These are phyloP conservation scores for Vicia sativa DNA, from an alignment of 306 rosid genomes.

Conservation along the genomic window DNA sequence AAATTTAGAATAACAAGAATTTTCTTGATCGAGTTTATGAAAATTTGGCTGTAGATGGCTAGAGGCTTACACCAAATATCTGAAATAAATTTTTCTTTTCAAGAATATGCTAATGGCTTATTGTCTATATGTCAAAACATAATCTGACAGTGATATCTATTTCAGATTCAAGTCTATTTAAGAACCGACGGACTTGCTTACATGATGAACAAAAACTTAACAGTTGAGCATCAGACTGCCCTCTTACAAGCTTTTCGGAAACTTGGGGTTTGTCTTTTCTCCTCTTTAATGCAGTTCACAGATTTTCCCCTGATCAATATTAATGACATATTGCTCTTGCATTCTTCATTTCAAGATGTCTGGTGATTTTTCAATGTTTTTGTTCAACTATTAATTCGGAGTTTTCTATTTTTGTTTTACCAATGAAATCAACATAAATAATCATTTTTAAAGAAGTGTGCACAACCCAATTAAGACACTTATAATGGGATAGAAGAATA, in stretches of 20 bases:
- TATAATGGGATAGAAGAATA: too few species aligned
- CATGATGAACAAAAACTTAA: too few species aligned
- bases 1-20: conserved; percentile 15
- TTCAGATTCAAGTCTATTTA: conserved; percentile 89
- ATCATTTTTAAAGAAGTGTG: too few species aligned
- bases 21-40: not conserved
- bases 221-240: too few species aligned
- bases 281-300: conserved; percentile 25
- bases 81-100: conserved; percentile 8
- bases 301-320: conserved; percentile 25
- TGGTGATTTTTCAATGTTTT: conserved; percentile 19
- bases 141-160: conserved; percentile 44
- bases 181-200: conserved; percentile 82
- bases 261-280: conserved; percentile 74
- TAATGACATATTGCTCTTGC: conserved; percentile 15
- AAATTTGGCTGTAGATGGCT: conserved; percentile 6
- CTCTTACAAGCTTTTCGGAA: conserved; percentile 47
- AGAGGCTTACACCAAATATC: conserved; percentile 11
- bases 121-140: conserved; percentile 25
- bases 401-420: not conserved
- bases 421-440: too few species aligned
- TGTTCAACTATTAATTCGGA: not conserved
- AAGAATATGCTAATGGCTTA: too few species aligned
- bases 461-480: too few species aligned
- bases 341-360: conserved; percentile 20